These are phyloP conservation scores for Zygoascus hellenicus DNA, from an alignment of 1,139 yeast genomes.

Conservation along the genomic window DNA sequence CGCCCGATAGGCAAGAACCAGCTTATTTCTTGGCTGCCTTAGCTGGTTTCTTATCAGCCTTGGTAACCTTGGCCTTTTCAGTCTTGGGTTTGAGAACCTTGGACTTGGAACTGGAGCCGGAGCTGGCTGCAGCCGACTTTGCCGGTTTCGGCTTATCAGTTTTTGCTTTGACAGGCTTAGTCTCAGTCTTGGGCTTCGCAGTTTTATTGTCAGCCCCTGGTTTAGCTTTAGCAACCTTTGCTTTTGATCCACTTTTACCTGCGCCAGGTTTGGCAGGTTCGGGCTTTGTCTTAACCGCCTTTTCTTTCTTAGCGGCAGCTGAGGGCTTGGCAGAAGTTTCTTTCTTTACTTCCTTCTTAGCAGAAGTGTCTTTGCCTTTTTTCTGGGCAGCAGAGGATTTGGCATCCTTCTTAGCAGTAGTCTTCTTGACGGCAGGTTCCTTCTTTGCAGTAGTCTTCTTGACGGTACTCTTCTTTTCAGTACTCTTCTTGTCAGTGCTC, in stretches of 20 bases:
- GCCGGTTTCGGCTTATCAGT: slow-evolving; percentile 22
- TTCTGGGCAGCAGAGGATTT: slow-evolving; percentile 21
- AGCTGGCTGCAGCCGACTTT: slow-evolving; percentile 23
- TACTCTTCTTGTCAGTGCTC: slow-evolving; percentile 24
- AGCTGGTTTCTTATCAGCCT: slow-evolving; percentile 28
- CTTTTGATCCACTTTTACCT: too few relatives aligned
- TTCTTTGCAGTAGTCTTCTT: slow-evolving; percentile 21
- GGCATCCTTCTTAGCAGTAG: slow-evolving; percentile 21
- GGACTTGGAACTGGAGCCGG: too few relatives aligned
- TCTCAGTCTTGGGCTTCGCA: slow-evolving; percentile 22
- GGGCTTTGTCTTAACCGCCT: too few relatives aligned
- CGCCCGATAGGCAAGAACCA: background rate
- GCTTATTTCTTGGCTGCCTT: slow-evolving; percentile 23
- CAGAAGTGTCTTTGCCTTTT: slow-evolving; percentile 26
- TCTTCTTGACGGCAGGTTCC: slow-evolving; percentile 23
- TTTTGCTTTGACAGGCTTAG: slow-evolving; percentile 22
- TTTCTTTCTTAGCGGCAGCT: slow-evolving; percentile 10
- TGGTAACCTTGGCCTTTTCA: slow-evolving; percentile 21
- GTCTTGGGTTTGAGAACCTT: slow-evolving; percentile 23
- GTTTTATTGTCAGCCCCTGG: too few relatives aligned
- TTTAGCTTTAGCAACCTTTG: too few relatives aligned
- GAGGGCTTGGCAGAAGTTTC: slow-evolving; percentile 23
- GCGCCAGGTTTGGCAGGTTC: too few relatives aligned
- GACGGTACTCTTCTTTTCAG: slow-evolving; percentile 22
- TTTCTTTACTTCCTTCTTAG: slow-evolving; percentile 24